phyloP scores from a whole-genome alignment of 495 filamentous ascomycete genomes.

The Neurospora sp. region DNA sequence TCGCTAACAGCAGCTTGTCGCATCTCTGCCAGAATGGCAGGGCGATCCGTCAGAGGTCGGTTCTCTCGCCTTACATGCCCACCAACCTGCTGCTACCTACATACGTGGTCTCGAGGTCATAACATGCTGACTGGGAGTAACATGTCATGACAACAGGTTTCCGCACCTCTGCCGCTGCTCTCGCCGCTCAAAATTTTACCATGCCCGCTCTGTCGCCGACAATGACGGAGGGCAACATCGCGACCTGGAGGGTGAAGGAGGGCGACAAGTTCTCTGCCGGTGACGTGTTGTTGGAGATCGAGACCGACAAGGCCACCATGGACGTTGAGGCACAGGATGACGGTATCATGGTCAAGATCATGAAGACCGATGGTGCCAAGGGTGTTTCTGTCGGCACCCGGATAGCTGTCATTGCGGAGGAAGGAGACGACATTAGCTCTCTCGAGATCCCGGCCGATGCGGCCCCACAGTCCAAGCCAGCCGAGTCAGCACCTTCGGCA shows the following conservation, averaged over 20 bases:
- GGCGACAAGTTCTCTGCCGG: constrained; percentile 66
- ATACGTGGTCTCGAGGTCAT: neutral
- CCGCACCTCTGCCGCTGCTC: constrained; percentile 42
- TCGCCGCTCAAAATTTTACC: constrained; percentile 66
- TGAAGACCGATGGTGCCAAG: constrained; percentile 59
- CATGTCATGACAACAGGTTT: constrained; percentile 40
- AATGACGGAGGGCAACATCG: constrained; percentile 80
- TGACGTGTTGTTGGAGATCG: constrained; percentile 75
- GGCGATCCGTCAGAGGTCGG: constrained; percentile 40
- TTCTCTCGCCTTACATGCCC: constrained; percentile 4
- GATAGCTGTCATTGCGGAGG: constrained; percentile 68
- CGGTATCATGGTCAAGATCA: constrained; percentile 68
- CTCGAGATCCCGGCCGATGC: constrained; percentile 60
- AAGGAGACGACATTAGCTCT: constrained; percentile 59
- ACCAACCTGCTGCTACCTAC: neutral
- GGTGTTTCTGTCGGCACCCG: constrained; percentile 58
- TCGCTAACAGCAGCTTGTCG: constrained; percentile 41
- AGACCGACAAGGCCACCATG: constrained; percentile 84
- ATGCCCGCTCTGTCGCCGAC: constrained; percentile 84
- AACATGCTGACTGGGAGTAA: neutral
- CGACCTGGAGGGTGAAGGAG: constrained; percentile 67
- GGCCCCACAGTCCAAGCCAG: constrained; percentile 17
- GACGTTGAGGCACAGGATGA: constrained; percentile 85
- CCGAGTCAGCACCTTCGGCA: constrained; percentile 11
- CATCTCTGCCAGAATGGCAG: constrained; percentile 37